These are phyloP conservation scores for Hypoxylon fuscum DNA, from an alignment of 495 filamentous ascomycete genomes.

Conservation along the genomic window DNA sequence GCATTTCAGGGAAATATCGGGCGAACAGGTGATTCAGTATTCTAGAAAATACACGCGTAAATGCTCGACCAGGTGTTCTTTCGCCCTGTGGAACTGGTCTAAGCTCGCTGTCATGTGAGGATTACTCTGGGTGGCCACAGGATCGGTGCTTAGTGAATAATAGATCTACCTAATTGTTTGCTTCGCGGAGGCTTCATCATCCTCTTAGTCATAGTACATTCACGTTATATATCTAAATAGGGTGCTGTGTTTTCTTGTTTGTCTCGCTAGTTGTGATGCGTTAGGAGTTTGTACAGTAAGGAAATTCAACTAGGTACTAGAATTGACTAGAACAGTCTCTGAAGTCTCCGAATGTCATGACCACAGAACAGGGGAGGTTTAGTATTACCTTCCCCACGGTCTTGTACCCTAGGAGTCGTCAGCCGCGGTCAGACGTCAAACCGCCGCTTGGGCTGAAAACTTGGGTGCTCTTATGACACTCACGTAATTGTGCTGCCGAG, in stretches of 20 bases:
- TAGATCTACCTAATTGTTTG: slow-evolving; percentile 3
- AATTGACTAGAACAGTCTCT: too few relatives aligned
- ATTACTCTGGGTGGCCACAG: neutral
- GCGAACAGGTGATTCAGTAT: neutral
- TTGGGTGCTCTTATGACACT: neutral
- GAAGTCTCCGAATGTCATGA: too few relatives aligned
- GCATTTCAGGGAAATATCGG: neutral
- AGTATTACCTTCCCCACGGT: neutral
- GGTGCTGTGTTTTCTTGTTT: neutral
- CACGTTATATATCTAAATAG: too few relatives aligned
- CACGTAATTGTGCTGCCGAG: neutral
- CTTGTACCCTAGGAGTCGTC: slow-evolving; percentile 9
- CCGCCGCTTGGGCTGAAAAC: neutral
- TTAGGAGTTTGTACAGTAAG: too few relatives aligned
- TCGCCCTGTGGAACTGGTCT: slow-evolving; percentile 16
- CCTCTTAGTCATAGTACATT: too few relatives aligned
- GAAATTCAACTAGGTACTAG: too few relatives aligned
- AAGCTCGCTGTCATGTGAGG: slow-evolving; percentile 13
- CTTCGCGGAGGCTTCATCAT: neutral
- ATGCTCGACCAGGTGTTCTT: neutral
- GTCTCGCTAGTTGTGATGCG: slow-evolving; percentile 6
- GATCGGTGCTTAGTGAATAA: neutral
- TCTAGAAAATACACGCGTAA: neutral
- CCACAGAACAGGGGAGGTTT: neutral
- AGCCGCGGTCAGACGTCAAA: slow-evolving; percentile 1